A percentile compares a stretch with the other conserved stretches of the same genome.
Conservation (phyloP, 2,329 filamentous ascomycete species). For the Clarireedia monteithiana region DNA sequence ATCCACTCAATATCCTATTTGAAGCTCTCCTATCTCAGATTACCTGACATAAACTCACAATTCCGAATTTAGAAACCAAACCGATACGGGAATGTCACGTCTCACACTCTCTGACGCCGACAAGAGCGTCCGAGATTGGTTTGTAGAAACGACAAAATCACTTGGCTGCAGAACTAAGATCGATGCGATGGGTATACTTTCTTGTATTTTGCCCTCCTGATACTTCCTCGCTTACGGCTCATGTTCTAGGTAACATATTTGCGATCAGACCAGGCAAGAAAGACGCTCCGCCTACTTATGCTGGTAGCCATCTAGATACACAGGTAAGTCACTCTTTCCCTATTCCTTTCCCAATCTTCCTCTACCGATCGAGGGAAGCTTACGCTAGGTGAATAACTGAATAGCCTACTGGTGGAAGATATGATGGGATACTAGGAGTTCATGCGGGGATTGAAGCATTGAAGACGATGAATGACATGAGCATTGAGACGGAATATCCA, state of each 20-base stretch:
- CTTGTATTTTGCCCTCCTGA: background rate
- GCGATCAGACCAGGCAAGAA: slow-evolving; percentile 57
- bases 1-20: background rate
- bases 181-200: slow-evolving; percentile 58
- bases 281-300: slow-evolving; percentile 55
- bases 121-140: slow-evolving; percentile 68
- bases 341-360: background rate
- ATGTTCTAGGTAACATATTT: slow-evolving; percentile 55
- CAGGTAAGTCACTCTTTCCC: slow-evolving; percentile 30
- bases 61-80: slow-evolving; percentile 35
- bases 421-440: slow-evolving; percentile 69
- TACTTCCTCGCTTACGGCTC: background rate
- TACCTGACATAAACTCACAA: background rate
- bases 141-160: slow-evolving; percentile 51
- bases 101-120: slow-evolving; percentile 65
- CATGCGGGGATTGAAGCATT: slow-evolving; percentile 67
- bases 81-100: slow-evolving; percentile 70
- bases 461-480: slow-evolving; percentile 57
- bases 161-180: slow-evolving; percentile 61
- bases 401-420: slow-evolving; percentile 56
- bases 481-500: slow-evolving; percentile 55
- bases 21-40: background rate
- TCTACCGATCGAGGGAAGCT: background rate
- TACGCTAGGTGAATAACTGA: background rate
- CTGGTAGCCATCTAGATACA: slow-evolving; percentile 62